Evolutionary conservation across 2,329 filamentous ascomycete species (phyloP).

Genomic region (Golovinomyces cichoracearum): DNA sequence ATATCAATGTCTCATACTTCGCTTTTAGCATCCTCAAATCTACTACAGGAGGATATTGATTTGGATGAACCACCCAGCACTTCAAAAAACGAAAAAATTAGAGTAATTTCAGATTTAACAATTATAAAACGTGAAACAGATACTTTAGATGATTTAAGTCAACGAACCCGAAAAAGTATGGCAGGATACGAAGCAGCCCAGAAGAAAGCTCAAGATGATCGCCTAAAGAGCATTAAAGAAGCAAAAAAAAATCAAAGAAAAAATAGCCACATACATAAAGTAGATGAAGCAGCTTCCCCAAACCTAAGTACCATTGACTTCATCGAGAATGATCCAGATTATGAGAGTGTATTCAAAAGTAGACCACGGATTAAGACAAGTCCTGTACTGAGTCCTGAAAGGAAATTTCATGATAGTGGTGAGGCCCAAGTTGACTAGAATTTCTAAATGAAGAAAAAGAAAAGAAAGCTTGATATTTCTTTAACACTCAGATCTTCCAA

Average conservation of each 20-base stretch:
- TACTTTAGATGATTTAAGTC: conserved; percentile 18
- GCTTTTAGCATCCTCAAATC: conserved; percentile 12
- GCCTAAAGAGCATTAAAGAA: conserved; percentile 22
- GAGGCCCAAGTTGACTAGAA: too few relatives aligned
- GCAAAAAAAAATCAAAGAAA: conserved; percentile 21
- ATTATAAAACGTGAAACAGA: conserved; percentile 5
- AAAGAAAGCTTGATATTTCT: too few relatives aligned
- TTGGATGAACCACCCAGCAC: conserved; percentile 10
- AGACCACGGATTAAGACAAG: conserved; percentile 57
- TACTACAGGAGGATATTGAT: conserved; percentile 12
- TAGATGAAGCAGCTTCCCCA: conserved; percentile 19
- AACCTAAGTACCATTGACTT: conserved; percentile 19
- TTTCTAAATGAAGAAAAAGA: too few relatives aligned
- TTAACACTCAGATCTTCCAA: too few relatives aligned
- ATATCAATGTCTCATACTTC: conserved; percentile 49
- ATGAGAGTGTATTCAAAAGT: conserved; percentile 63
- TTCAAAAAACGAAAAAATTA: conserved; percentile 7
- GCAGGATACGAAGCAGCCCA: conserved; percentile 32
- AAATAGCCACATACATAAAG: conserved; percentile 21
- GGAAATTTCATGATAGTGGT: too few relatives aligned
- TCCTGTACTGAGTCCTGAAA: too few relatives aligned
- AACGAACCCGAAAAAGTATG: conserved; percentile 35
- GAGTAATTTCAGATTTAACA: conserved; percentile 2
- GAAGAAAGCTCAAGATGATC: conserved; percentile 33
- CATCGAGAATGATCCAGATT: conserved; percentile 36